These are phyloP conservation scores for Suillus lakei DNA, from an alignment of 768 basidiomycete species.

Conservation along the genomic window DNA sequence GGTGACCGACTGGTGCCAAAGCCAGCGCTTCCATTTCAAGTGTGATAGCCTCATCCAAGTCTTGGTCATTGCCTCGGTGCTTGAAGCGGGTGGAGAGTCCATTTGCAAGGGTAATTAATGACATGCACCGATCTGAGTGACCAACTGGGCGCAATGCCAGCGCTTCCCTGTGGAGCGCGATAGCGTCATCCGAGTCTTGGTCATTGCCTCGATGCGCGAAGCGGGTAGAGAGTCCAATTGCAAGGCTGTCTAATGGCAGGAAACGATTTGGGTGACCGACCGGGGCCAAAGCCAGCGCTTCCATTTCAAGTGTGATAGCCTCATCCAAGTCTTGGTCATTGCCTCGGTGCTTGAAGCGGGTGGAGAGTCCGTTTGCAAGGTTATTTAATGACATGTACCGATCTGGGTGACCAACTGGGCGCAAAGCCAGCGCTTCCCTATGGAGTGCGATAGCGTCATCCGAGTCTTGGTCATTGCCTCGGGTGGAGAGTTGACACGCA, in stretches of 20 bases:
- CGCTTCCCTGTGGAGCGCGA: constrained; percentile 14
- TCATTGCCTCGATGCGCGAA: neutral
- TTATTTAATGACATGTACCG: too few species aligned
- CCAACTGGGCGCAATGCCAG: constrained; percentile 15
- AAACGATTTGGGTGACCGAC: constrained; percentile 16
- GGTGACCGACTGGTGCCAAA: constrained; percentile 14
- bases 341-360: too few species aligned
- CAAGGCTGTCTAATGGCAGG: constrained; percentile 20
- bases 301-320: neutral
- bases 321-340: too few species aligned
- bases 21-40: constrained; percentile 18
- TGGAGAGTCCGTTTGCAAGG: neutral
- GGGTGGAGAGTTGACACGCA: too few species aligned
- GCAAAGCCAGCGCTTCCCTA: too few species aligned
- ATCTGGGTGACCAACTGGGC: too few species aligned
- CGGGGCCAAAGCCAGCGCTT: constrained; percentile 11
- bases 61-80: too few species aligned
- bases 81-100: too few species aligned
- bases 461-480: too few species aligned
- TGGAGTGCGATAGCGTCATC: too few species aligned
- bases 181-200: constrained; percentile 8
- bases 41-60: too few species aligned
- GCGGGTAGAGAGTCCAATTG: constrained; percentile 7
- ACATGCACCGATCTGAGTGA: constrained; percentile 13
- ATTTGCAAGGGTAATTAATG: too few species aligned